These are phyloP conservation scores for Cardamine chenopodiifolia DNA, from an alignment of 345 rosid genomes.

Conservation along the genomic window DNA sequence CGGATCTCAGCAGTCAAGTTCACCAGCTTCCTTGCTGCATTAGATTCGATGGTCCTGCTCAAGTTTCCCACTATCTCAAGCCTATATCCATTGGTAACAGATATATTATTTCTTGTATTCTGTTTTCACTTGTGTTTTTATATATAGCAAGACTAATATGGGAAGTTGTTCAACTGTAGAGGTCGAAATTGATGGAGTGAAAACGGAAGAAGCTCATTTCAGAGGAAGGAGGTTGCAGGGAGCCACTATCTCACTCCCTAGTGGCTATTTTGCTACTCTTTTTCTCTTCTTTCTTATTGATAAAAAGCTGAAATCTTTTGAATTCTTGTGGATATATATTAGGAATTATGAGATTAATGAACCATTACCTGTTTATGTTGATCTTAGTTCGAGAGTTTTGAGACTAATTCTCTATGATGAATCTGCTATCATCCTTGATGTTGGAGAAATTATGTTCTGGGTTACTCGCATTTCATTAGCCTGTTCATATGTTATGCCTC, in stretches of 20 bases:
- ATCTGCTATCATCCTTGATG: background rate
- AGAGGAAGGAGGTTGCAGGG: conserved; percentile 89
- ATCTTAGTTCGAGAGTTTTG: background rate
- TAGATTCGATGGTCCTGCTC: conserved; percentile 67
- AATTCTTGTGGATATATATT: background rate
- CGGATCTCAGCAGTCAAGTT: conserved; percentile 56
- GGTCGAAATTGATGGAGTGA: conserved; percentile 62
- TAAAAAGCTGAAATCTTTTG: background rate
- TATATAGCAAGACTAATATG: background rate
- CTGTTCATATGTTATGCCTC: conserved; percentile 23
- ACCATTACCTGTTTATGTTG: background rate
- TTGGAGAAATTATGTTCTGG: background rate
- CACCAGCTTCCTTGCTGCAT: conserved; percentile 89
- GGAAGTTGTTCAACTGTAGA: conserved; percentile 40
- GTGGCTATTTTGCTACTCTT: conserved; percentile 67
- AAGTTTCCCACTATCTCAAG: conserved; percentile 80
- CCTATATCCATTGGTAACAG: conserved; percentile 62
- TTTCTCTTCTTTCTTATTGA: background rate
- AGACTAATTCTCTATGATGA: background rate
- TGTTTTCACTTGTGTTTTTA: background rate
- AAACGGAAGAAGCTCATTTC: conserved; percentile 73
- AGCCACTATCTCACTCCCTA: conserved; percentile 61
- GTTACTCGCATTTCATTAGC: background rate
- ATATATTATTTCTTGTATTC: background rate
- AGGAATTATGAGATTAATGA: background rate